Evolutionary conservation across 257 asterid genomes (phyloP).

Genomic region (Penstemon newberryi): DNA sequence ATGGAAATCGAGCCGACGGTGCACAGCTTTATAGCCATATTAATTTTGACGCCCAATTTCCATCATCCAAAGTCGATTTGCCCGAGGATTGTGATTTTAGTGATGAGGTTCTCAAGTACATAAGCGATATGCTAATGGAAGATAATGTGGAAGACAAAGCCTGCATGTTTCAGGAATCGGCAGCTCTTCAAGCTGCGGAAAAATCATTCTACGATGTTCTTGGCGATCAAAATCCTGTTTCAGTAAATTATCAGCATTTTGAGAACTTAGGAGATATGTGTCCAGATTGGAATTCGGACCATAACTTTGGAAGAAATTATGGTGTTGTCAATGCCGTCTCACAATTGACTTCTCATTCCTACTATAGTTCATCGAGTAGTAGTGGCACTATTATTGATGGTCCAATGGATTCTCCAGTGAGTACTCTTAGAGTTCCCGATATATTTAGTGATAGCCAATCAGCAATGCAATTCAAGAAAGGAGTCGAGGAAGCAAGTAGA

Average conservation of each 20-base stretch:
- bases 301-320: slow-evolving; percentile 16
- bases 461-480: slow-evolving; percentile 56
- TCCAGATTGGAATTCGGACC: slow-evolving; percentile 44
- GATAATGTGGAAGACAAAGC: slow-evolving; percentile 75
- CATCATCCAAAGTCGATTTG: slow-evolving; percentile 33
- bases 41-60: slow-evolving; percentile 26
- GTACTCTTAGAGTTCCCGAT: slow-evolving; percentile 44
- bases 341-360: slow-evolving; percentile 37
- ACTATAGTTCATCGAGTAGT: slow-evolving; percentile 47
- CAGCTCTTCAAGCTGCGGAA: slow-evolving; percentile 82
- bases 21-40: slow-evolving; percentile 26
- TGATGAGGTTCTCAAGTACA: slow-evolving; percentile 63
- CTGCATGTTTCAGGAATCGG: slow-evolving; percentile 74
- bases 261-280: slow-evolving; percentile 28
- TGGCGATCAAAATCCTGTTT: slow-evolving; percentile 48
- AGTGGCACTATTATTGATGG: slow-evolving; percentile 40
- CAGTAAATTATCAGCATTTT: slow-evolving; percentile 28
- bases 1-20: slow-evolving; percentile 23
- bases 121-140: slow-evolving; percentile 74
- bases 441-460: slow-evolving; percentile 49
- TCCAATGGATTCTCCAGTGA: slow-evolving; percentile 53
- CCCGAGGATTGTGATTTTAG: slow-evolving; percentile 67
- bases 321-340: slow-evolving; percentile 30
- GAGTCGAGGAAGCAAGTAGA: slow-evolving; percentile 64
- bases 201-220: slow-evolving; percentile 73